Evolutionary conservation across 2,329 filamentous ascomycete species (phyloP), one percentile per base, ranked within the genome.

Genomic region (Penicillium sp.): DNA sequence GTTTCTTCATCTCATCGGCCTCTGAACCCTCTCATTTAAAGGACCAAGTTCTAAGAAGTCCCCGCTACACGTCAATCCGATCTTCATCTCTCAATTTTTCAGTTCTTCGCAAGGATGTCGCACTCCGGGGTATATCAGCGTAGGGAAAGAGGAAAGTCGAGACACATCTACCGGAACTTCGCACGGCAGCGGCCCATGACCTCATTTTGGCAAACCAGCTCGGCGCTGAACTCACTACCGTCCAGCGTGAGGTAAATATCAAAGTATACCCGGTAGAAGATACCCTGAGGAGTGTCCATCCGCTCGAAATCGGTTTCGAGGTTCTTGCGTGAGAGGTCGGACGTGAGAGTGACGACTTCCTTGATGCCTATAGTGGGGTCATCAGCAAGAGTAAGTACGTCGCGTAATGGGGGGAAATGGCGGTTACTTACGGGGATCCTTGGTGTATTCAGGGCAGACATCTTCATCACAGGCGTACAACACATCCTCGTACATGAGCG

Each of bases 401-500:
- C 3, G 5, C 16, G 35, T 3, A 25, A 7, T n/a, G 13, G 22
- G 26, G 5, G 6, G 19, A 22, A n/a, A 5, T 3, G n/a, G 10
- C 16, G n/a, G 10, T 37, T 65, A 91, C 93, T 89, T 89, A 97
- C 95, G 92, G 70, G 95, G 94, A 86, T 99, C 95, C 78, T 98
- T 99, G 69, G 94, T 98, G 77, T 99, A 99, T 78, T 98, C 95
- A 0, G 95, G 95, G 79, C 94, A 98, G 55, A 97, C 92, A 76
- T 99, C 95, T 67, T 98, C 95, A 74, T 99, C 95, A 74, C 95
- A 99, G 54, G 94, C 95, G 77, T 97, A 98, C 60, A 98, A 80
- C 57, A 98, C 94, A 80, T 99, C 95, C 82, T 99, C 95, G 77
- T 99, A 99, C 95, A 99, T 98, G 70, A 99, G 87, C 1, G 94